A percentile compares a stretch with the other conserved stretches of the same genome.
phyloP scores from a whole-genome alignment of 2,329 filamentous ascomycete genomes.

The Coniosporium tulheliwenetii region DNA sequence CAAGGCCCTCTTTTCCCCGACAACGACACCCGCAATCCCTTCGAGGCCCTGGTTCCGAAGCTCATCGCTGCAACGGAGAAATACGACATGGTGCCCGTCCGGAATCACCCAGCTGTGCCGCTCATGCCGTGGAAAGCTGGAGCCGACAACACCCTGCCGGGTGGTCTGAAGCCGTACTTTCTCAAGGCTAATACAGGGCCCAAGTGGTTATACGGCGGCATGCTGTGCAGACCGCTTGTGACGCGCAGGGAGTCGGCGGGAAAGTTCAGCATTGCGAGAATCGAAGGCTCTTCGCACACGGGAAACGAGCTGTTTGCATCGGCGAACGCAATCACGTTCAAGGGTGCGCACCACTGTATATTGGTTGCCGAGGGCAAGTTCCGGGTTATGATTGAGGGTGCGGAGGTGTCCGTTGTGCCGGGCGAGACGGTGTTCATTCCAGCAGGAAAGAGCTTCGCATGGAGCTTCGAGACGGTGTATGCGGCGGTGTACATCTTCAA shows the following conservation, averaged over 20 bases:
- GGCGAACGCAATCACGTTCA: constrained; percentile 25
- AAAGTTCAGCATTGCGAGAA: constrained; percentile 37
- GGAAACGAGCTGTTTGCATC: constrained; percentile 16
- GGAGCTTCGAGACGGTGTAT: neutral
- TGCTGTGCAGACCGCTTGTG: constrained; percentile 32
- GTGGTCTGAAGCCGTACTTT: constrained; percentile 29
- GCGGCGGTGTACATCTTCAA: neutral
- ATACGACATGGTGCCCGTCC: constrained; percentile 39
- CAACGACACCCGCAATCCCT: constrained; percentile 34
- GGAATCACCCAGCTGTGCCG: constrained; percentile 30
- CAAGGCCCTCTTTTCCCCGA: constrained; percentile 34
- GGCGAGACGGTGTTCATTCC: neutral
- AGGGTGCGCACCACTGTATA: constrained; percentile 35
- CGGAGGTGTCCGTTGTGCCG: neutral
- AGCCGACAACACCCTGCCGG: constrained; percentile 24
- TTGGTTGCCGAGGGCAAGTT: constrained; percentile 14
- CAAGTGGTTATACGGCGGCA: constrained; percentile 28
- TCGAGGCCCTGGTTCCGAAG: constrained; percentile 35
- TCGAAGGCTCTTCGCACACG: constrained; percentile 30
- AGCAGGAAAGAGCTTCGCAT: neutral
- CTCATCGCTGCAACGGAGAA: constrained; percentile 38
- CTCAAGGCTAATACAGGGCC: constrained; percentile 35
- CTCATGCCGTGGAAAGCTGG: constrained; percentile 26
- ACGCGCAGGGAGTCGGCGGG: constrained; percentile 30
- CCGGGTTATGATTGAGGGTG: neutral